Conservation (phyloP, 768 basidiomycete genomes). For the Mycena metata region DNA sequence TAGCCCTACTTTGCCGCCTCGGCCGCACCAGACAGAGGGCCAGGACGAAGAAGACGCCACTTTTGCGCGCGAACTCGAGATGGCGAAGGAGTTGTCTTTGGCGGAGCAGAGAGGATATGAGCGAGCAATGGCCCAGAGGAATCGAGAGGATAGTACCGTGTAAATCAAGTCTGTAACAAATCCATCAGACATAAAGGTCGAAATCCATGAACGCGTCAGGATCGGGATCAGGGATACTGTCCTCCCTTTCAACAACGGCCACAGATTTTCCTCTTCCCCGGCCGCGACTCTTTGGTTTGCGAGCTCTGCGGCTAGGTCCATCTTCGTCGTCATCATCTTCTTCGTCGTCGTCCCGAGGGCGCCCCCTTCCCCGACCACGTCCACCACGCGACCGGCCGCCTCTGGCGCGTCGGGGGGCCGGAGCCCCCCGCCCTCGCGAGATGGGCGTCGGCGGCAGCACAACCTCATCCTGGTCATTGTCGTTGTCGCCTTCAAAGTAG, state of each 20-base stretch:
- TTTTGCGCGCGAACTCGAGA: constrained; percentile 47
- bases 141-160: constrained; percentile 13
- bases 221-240: constrained; percentile 44
- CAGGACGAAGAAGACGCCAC: constrained; percentile 40
- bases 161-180: constrained; percentile 23
- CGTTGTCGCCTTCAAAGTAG: constrained; percentile 80
- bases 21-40: constrained; percentile 8
- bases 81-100: constrained; percentile 51
- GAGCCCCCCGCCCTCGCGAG: constrained; percentile 35
- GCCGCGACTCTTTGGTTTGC: constrained; percentile 49
- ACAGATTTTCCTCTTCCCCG: constrained; percentile 49
- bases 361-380: constrained; percentile 52
- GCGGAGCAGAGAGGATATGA: constrained; percentile 48
- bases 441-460: constrained; percentile 37
- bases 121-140: constrained; percentile 32
- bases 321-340: constrained; percentile 37
- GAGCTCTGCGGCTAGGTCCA: constrained; percentile 45
- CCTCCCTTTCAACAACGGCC: constrained; percentile 43
- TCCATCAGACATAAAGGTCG: constrained; percentile 22
- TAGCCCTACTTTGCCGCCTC: constrained; percentile 7
- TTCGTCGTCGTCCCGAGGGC: constrained; percentile 35
- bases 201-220: constrained; percentile 27
- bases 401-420: constrained; percentile 24
- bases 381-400: constrained; percentile 50
- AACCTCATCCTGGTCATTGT: constrained; percentile 67